Evolutionary conservation across 2,329 filamentous ascomycete species (phyloP).

Genomic region (Lomentospora prolificans): DNA sequence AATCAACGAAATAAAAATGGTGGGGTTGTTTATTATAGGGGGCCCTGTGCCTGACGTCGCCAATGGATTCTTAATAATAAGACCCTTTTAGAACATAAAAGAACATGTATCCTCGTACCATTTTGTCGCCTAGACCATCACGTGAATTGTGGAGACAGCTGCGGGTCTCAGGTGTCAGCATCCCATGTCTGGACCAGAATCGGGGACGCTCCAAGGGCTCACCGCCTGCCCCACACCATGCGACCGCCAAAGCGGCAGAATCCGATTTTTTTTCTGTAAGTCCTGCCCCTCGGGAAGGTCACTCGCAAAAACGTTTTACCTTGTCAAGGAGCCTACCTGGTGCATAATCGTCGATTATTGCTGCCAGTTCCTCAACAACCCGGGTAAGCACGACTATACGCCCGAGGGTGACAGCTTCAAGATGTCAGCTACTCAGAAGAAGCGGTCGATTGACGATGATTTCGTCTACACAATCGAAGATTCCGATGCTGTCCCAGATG

Average conservation of each 20-base stretch:
- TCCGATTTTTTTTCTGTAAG: conserved; percentile 2
- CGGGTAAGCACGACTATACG: background rate
- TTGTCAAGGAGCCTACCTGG: background rate
- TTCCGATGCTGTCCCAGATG: conserved; percentile 41
- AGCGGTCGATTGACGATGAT: conserved; percentile 42
- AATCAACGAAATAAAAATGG: conserved; percentile 8
- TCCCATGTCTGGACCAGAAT: no score
- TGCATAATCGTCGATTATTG: background rate
- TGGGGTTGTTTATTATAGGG: conserved; percentile 7
- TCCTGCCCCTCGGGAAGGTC: conserved; percentile 5
- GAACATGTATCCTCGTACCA: conserved; percentile 1
- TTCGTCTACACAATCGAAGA: conserved; percentile 52
- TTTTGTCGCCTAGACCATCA: background rate
- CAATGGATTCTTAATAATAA: background rate
- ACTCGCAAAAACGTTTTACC: background rate
- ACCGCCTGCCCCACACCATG: background rate
- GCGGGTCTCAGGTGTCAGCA: no score
- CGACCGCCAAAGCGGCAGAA: conserved; percentile 3
- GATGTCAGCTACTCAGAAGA: conserved; percentile 39
- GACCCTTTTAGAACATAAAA: conserved; percentile 4
- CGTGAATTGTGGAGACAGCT: no score
- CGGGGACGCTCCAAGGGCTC: no score
- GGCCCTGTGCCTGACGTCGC: conserved; percentile 4
- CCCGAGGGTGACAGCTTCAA: conserved; percentile 12
- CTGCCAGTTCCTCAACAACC: background rate